Conservation (phyloP, 768 basidiomycete species). For the Cubamyces lactineus region DNA sequence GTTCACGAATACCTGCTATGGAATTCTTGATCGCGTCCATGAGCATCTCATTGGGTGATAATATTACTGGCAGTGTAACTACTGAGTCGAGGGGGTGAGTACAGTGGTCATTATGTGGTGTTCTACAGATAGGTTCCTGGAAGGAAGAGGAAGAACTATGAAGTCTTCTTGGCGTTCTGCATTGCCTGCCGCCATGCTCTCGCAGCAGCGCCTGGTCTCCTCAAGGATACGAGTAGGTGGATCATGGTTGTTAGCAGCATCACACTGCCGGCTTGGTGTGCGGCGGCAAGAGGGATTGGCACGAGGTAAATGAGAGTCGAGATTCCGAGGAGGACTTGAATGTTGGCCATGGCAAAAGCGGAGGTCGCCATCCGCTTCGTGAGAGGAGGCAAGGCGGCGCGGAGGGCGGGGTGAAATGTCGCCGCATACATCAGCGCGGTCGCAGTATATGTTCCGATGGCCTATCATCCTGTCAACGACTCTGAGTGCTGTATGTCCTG, state of each 20-base stretch:
- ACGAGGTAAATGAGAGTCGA: slow-evolving; percentile 91
- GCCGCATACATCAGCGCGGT: slow-evolving; percentile 65
- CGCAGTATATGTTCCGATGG: slow-evolving; percentile 79
- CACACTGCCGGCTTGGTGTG: slow-evolving; percentile 95
- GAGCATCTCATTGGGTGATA: neutral
- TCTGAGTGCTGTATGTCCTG: slow-evolving; percentile 5
- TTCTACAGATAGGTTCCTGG: slow-evolving; percentile 7
- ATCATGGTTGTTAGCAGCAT: slow-evolving; percentile 82
- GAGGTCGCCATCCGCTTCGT: slow-evolving; percentile 55
- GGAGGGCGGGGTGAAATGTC: slow-evolving; percentile 53
- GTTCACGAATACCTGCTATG: slow-evolving; percentile 1
- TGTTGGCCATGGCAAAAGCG: slow-evolving; percentile 79
- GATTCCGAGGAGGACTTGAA: slow-evolving; percentile 79
- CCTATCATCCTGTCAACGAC: slow-evolving; percentile 47
- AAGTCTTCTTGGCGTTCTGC: slow-evolving; percentile 13
- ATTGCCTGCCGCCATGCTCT: slow-evolving; percentile 55
- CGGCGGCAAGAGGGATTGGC: slow-evolving; percentile 87
- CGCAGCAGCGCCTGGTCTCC: slow-evolving; percentile 71
- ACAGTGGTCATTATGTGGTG: slow-evolving; percentile 16
- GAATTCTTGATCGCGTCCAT: neutral
- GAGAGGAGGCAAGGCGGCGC: slow-evolving; percentile 58
- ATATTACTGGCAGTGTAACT: neutral
- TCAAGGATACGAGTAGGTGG: slow-evolving; percentile 71
- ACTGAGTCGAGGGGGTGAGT: slow-evolving; percentile 11
- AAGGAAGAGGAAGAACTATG: neutral